Evolutionary conservation across 306 rosid genomes (phyloP).

Genomic region (Ziziphus jujuba): DNA sequence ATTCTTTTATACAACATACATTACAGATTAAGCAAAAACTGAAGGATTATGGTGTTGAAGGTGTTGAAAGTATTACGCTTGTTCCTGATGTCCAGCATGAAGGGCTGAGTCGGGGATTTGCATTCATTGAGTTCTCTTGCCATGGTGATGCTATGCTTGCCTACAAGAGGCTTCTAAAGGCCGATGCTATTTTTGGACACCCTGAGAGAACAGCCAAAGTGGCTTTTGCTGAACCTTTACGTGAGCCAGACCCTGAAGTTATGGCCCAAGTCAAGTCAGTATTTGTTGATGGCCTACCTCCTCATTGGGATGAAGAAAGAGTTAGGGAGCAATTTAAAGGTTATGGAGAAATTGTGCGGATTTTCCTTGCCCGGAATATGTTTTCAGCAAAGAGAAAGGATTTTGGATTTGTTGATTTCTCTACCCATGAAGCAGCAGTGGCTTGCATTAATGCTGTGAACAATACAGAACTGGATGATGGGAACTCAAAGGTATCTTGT

Average conservation of each 20-base stretch:
- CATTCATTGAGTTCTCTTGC: slow-evolving; percentile 73
- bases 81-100: slow-evolving; percentile 61
- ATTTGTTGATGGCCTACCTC: slow-evolving; percentile 74
- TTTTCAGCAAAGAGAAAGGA: slow-evolving; percentile 76
- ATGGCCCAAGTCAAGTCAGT: slow-evolving; percentile 88
- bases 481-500: slow-evolving; percentile 53
- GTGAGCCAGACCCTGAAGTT: slow-evolving; percentile 64
- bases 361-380: slow-evolving; percentile 70
- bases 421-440: slow-evolving; percentile 73
- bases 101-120: slow-evolving; percentile 82
- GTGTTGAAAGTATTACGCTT: slow-evolving; percentile 67
- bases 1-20: slow-evolving; percentile 28
- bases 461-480: slow-evolving; percentile 53
- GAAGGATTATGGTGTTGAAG: slow-evolving; percentile 69
- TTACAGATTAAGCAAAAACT: slow-evolving; percentile 72
- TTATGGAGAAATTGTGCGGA: slow-evolving; percentile 62
- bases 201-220: slow-evolving; percentile 82
- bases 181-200: slow-evolving; percentile 82
- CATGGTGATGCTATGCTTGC: slow-evolving; percentile 78
- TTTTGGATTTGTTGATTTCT: slow-evolving; percentile 84
- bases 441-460: slow-evolving; percentile 65
- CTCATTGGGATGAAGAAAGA: slow-evolving; percentile 67
- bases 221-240: slow-evolving; percentile 79
- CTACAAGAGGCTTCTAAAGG: slow-evolving; percentile 84
- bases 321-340: slow-evolving; percentile 49